Base-by-base conservation (phyloP, 2,329 filamentous ascomycete species). In the Herpotrichia juniperi region DNA sequence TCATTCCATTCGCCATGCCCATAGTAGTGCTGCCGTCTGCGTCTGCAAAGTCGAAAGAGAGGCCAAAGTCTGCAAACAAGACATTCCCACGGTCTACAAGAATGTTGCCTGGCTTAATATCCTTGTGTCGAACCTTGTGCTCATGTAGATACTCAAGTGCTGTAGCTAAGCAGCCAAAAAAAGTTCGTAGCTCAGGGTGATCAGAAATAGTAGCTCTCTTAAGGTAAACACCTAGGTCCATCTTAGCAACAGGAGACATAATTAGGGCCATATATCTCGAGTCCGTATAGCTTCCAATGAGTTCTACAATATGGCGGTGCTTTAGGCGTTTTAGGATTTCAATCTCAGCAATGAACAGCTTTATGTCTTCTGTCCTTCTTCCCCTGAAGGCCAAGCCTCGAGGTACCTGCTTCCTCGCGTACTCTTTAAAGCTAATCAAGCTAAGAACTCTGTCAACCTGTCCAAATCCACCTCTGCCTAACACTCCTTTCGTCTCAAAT, bases 61-160 rank as follows among this genome's bases (percentile, higher is more conserved):
- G 42, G 8, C 69, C 63, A 52, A 72, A 72, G 46, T 71, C 67
- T 8, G 65, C 58, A 22, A 69, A 52, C 4, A 67, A 46, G 22
- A 68, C 46, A 3, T 53, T 54, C 2, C 53, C 53, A 10, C 47
- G 17, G 28, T 62, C 34, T 22, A 69, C 54, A 10, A 71, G 58
- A 22, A 72, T 68, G 35, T 71, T 72, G 7, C 37, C 34, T 10
- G 68, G 67, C 42, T 70, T 71, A 40, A 71, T 67, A 46, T 70
- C 66, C 48, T 64, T 68, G 44, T 72, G 64, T 19, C 64, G 54
- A 19, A 68, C 54, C 3, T 56, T 55, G 12, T 59, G 37, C 9
- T 48, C 42, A 44, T 71, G 66, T 9, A 71, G 42, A 48, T 61
- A 70, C 22, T 57, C 48, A 6, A 70, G 54, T 25, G 60, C 61